Evolutionary conservation across 192 early-diverging fungal genomes (phyloP), one percentile per base, ranked within the genome.

Genomic region (Coemansia sp.): DNA sequence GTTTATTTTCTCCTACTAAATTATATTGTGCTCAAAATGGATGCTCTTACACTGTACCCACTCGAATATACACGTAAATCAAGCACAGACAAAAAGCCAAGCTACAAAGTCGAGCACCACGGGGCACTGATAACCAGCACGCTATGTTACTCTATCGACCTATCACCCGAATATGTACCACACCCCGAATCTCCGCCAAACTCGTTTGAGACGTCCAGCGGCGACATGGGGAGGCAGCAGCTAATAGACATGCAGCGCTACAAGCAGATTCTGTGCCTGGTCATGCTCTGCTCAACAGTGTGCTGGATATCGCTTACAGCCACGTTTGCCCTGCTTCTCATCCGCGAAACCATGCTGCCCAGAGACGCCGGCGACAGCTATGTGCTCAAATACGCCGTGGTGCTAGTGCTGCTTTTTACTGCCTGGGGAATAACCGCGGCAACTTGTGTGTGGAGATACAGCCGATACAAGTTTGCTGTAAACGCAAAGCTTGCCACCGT

Each of bases 241-340:
- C 54, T 62, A n/a, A 27, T 69, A 42, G 40, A 54, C 24, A 32
- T 69, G 40, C 60, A 63, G 25, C 28, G 49, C 21, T 58, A 52
- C 51, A 56, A 56, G 30, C 61, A 69, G 29, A 28, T 54, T 33
- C 43, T 69, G 6, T 61, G 54, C 8, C 67, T 69, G 5, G 51
- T 58, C 3, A 56, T 69, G 55, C 54, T 69, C 40, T 69, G 67
- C 50, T 47, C 59, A 1, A 63, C 67, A 4, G 42, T 55, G 10
- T 69, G 55, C 51, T 69, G 67, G 54, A 6, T 57, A 2, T 32
- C 67, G 6, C 51, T 69, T 8, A 58, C 67, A 23, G 24, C 61
- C 9, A 54, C 54, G 3, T 69, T 69, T 47, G n/a, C 58, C 3
- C 56, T 69, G 8, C 43, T 69, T 4, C 58, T 58, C 9, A 18